Base-by-base conservation (phyloP, 768 basidiomycete species). In the Phallus indusiatus region DNA sequence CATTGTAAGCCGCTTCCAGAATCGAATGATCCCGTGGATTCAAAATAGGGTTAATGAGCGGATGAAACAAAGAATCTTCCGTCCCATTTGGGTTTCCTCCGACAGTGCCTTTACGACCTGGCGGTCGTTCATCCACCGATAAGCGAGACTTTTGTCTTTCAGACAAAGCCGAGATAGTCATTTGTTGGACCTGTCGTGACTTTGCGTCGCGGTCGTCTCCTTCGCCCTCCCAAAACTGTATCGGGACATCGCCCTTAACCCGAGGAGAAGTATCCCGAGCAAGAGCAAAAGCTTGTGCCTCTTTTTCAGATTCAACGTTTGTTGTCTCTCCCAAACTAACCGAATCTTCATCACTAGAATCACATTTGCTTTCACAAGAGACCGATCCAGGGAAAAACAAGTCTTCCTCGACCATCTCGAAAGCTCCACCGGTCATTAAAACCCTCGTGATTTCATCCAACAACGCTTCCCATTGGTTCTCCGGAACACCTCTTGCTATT, bases 371-470 rank as follows among this genome's bases (percentile, higher is more conserved):
- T 24, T n/a, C n/a, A n/a, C 12, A 20, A 7, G 47, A 11, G 6
- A 18, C 53, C 6, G 52, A 54, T 12, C 86, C 85, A 1, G 86
- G 87, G 64, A 88, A 88, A 65, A 79, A 83, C 2, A 90, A 68
- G 62, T 90, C 86, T 68, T 88, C 86, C 67, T 90, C 88, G 53
- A 86, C 73, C 70, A 88, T 76, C 84, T 88, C 85, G 57, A 89
- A 78, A 6, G 83, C 81, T n/a, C 76, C 86, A 37, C 86, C 85
- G 11, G 85, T 79, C 68, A 84, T 87, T 80, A 89, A 80, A 0
- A 90, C 82, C 18, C 88, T 78, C 14, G 74, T 70, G 18, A 88
- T 78, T 67, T 88, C 87, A 68, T 87, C 85, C 28, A 88, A 75
- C 28, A 90, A 68, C 0, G 66, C 56, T 63, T 86, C 84, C 87